Percentiles rank a stretch among this genome's conserved stretches.
Evolutionary conservation across 441 rosid species (phyloP).

Genomic region (Omphalea diandra): DNA sequence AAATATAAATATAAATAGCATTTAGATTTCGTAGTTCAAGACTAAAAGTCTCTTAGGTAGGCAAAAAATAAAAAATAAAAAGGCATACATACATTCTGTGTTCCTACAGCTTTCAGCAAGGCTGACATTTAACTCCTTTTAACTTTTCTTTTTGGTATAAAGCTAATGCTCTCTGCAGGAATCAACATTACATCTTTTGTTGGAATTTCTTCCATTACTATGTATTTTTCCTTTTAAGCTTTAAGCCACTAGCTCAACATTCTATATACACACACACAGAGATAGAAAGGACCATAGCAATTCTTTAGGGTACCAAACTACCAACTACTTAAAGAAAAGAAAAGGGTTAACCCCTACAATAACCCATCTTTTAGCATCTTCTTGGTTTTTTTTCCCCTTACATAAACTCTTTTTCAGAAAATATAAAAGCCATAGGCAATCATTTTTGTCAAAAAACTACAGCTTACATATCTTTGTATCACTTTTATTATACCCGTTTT

Average conservation of each 20-base stretch:
- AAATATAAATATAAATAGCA: too few relatives aligned
- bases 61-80: too few relatives aligned
- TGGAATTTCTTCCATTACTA: not conserved
- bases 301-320: not conserved
- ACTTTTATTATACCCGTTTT: too few relatives aligned
- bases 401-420: conserved; percentile 12
- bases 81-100: not conserved
- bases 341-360: not conserved
- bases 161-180: not conserved
- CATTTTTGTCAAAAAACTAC: conserved; percentile 17
- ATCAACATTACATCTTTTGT: not conserved
- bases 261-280: too few relatives aligned
- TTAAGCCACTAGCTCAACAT: conserved; percentile 4
- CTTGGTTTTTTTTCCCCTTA: conserved; percentile 16
- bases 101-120: not conserved
- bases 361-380: conserved; percentile 18
- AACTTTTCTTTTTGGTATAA: not conserved
- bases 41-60: too few relatives aligned
- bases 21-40: too few relatives aligned
- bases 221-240: not conserved
- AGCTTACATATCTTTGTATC: not conserved
- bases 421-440: conserved; percentile 20
- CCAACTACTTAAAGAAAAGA: not conserved
- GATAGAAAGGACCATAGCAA: not conserved
- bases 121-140: not conserved